Base-by-base conservation (phyloP, 768 basidiomycete genomes). In the Hericium coralloides region DNA sequence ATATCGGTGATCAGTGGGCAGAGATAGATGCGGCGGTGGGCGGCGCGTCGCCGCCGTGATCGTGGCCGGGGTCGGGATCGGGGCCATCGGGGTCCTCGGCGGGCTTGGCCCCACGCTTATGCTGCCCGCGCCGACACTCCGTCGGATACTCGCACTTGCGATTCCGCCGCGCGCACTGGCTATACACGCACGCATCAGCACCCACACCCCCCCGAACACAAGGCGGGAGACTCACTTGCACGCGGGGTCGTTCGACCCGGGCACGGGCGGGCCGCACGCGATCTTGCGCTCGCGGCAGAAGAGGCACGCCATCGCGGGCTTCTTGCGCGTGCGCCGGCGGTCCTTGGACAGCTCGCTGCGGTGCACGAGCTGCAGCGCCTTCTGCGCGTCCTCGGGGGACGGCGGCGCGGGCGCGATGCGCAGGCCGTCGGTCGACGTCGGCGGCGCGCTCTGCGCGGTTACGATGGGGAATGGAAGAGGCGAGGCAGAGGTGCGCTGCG, bases 211-310 rank as follows among this genome's bases (percentile, higher is more conserved):
- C 39, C 48, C 39, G 26, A 51, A 56, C 20, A 45, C 23, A 20
- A 47, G 55, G 18, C 17, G 18, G 2, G 26, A 25, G 14, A 61
- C 62, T 31, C 47, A 63, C 62, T 63, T 63, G 62, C 62, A 63
- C 8, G 60, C 53, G 17, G 59, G 50, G 49, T 63, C 57, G 10
- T 60, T 54, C 52, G 57, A 58, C 47, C 60, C 62, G 5, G 50
- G 52, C 1, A 56, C 55, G 12, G 62, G 62, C 55, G 60, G 57
- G 17, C 60, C 71, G 58, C 74, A 76, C 1, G 73, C 73, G 48
- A 76, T 75, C 67, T 76, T 76, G 25, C 74, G 70, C 56, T 74
- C 73, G 18, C 73, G 64, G 57, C 74, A 76, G 56, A 76, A 76
- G 14, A 70, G 64, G 56, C 74, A 76, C 7, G 74, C 73, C 22